These are phyloP conservation scores for Anisodus acutangulus DNA, from an alignment of 257 asterid species.

Conservation along the genomic window DNA sequence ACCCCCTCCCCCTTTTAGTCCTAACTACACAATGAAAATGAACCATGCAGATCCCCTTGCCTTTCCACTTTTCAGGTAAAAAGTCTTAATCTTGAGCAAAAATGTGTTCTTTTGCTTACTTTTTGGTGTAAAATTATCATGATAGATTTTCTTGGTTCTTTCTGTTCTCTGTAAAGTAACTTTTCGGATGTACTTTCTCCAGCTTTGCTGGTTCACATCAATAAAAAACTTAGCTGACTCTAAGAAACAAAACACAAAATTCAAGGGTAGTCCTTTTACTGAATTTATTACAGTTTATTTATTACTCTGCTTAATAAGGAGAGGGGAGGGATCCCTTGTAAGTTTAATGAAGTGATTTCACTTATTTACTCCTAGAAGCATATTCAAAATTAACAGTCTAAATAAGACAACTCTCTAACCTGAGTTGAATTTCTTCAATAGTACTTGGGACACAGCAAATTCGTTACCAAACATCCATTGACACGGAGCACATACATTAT, in stretches of 20 bases:
- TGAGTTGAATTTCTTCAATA: neutral
- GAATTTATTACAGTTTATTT: neutral
- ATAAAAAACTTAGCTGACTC: slow-evolving; percentile 3
- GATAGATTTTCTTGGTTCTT: slow-evolving; percentile 18
- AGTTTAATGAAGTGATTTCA: slow-evolving; percentile 7
- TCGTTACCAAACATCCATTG: neutral
- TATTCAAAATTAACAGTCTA: slow-evolving; percentile 7
- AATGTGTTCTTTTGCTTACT: neutral
- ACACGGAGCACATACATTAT: slow-evolving; percentile 9
- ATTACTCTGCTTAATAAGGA: neutral
- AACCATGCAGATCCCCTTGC: neutral
- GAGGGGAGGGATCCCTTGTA: slow-evolving; percentile 15
- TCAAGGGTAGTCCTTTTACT: neutral
- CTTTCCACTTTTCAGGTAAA: neutral
- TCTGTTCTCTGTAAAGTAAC: neutral
- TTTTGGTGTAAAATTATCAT: neutral
- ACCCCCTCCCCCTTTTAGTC: neutral
- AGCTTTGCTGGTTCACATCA: slow-evolving; percentile 10
- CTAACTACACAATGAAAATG: neutral
- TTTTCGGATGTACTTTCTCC: neutral
- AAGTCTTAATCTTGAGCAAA: neutral
- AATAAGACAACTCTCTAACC: neutral
- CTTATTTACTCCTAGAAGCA: slow-evolving; percentile 12
- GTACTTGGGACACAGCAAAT: slow-evolving; percentile 1
- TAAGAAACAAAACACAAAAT: neutral